Conservation (phyloP, 768 basidiomycete species). For the Psilocybe cyanescens region DNA sequence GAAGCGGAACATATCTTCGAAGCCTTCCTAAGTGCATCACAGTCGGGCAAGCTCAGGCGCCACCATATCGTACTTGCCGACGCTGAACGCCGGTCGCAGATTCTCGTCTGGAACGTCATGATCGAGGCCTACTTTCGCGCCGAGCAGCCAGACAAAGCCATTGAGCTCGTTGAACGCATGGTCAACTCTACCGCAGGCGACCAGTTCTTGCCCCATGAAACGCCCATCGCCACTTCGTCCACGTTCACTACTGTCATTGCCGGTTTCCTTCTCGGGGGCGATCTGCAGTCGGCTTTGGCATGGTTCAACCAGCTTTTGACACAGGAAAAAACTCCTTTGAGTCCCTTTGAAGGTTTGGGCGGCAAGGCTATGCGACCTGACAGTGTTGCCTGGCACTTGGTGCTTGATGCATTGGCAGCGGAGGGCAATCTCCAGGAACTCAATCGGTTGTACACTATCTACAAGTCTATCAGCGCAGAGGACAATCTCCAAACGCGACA, state of each 20-base stretch:
- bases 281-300: constrained; percentile 60
- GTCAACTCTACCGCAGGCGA: constrained; percentile 48
- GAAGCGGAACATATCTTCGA: constrained; percentile 63
- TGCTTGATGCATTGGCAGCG: constrained; percentile 60
- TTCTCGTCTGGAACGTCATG: constrained; percentile 75
- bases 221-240: constrained; percentile 61
- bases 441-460: constrained; percentile 53
- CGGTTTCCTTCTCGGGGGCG: constrained; percentile 67
- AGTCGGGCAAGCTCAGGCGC: constrained; percentile 40
- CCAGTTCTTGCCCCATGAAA: constrained; percentile 38
- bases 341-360: constrained; percentile 46
- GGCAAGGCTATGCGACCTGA: constrained; percentile 49
- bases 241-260: constrained; percentile 68
- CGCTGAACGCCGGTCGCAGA: constrained; percentile 35
- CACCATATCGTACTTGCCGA: constrained; percentile 15
- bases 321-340: constrained; percentile 34
- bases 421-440: constrained; percentile 55
- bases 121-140: constrained; percentile 72
- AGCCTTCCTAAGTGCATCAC: constrained; percentile 52
- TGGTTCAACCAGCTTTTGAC: constrained; percentile 75
- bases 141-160: constrained; percentile 62
- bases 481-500: constrained; percentile 37
- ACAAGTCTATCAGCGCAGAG: constrained; percentile 36
- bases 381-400: constrained; percentile 54
- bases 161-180: constrained; percentile 74